Evolutionary conservation across 2,329 filamentous ascomycete genomes (phyloP).

Genomic region (Aspergillus novoparasiticus): DNA sequence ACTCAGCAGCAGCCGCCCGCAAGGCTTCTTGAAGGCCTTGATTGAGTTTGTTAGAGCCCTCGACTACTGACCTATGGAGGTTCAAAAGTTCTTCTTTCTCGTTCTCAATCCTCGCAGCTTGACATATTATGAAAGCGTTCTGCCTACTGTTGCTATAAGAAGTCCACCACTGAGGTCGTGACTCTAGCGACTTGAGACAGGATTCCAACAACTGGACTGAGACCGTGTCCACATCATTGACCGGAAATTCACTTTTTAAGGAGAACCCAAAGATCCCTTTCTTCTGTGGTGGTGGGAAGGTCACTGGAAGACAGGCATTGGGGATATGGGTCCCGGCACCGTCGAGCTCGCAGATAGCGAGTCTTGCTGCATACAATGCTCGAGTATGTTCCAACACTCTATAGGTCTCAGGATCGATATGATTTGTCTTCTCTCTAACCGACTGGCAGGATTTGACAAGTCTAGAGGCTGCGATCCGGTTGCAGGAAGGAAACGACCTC

Average conservation of each 20-base stretch:
- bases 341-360: conserved; percentile 65
- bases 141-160: conserved; percentile 66
- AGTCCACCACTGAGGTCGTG: conserved; percentile 62
- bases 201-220: conserved; percentile 40
- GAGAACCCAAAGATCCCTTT: conserved; percentile 27
- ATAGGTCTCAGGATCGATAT: conserved; percentile 26
- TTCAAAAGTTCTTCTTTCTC: conserved; percentile 54
- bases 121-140: conserved; percentile 64
- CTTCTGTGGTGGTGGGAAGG: conserved; percentile 41
- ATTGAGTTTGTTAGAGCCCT: conserved; percentile 40
- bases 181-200: conserved; percentile 58
- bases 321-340: conserved; percentile 56
- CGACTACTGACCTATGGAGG: conserved; percentile 41
- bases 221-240: conserved; percentile 18
- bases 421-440: conserved; percentile 41
- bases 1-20: conserved; percentile 30
- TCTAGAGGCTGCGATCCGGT: conserved; percentile 53
- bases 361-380: conserved; percentile 62
- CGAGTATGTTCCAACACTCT: conserved; percentile 49
- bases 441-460: conserved; percentile 58
- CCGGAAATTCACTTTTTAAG: conserved; percentile 24
- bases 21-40: conserved; percentile 39
- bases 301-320: conserved; percentile 53
- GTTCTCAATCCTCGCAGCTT: conserved; percentile 60
- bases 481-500: conserved; percentile 53